Evolutionary conservation across 1,284 basidiomycete genomes (phyloP).

Genomic region (Melampsora americana): DNA sequence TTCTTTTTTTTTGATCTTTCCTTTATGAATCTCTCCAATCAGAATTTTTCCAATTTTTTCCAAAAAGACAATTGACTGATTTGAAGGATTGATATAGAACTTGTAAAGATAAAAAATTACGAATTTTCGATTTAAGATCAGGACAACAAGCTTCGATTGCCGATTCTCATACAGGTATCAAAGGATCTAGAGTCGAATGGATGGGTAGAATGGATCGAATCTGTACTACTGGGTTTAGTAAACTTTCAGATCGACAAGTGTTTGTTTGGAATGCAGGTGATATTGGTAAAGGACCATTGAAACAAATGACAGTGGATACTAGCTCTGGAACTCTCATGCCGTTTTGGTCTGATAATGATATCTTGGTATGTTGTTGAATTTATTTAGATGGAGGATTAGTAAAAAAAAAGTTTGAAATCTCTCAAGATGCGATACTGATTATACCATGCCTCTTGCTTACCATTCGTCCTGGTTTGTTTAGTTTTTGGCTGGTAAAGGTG

Average conservation of each 20-base stretch:
- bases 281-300: slow-evolving; percentile 63
- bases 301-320: slow-evolving; percentile 76
- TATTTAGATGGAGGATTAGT: neutral
- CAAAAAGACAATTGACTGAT: neutral
- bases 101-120: slow-evolving; percentile 84
- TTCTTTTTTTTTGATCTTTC: neutral
- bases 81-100: slow-evolving; percentile 62
- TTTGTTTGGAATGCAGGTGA: slow-evolving; percentile 77
- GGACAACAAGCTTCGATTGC: slow-evolving; percentile 73
- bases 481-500: slow-evolving; percentile 75
- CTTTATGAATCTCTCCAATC: too few species aligned
- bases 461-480: slow-evolving; percentile 59
- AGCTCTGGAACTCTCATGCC: slow-evolving; percentile 92
- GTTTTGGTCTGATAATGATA: slow-evolving; percentile 88
- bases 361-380: slow-evolving; percentile 52
- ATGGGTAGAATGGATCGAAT: slow-evolving; percentile 83
- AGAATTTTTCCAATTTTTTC: neutral
- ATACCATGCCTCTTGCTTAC: neutral
- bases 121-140: slow-evolving; percentile 81
- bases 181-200: slow-evolving; percentile 84
- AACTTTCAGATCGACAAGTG: slow-evolving; percentile 87
- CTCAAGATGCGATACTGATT: neutral
- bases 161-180: slow-evolving; percentile 90
- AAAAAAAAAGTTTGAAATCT: neutral
- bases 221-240: slow-evolving; percentile 91